Conservation (phyloP, 192 early-diverging fungal genomes). For the Coemansia sp. region DNA sequence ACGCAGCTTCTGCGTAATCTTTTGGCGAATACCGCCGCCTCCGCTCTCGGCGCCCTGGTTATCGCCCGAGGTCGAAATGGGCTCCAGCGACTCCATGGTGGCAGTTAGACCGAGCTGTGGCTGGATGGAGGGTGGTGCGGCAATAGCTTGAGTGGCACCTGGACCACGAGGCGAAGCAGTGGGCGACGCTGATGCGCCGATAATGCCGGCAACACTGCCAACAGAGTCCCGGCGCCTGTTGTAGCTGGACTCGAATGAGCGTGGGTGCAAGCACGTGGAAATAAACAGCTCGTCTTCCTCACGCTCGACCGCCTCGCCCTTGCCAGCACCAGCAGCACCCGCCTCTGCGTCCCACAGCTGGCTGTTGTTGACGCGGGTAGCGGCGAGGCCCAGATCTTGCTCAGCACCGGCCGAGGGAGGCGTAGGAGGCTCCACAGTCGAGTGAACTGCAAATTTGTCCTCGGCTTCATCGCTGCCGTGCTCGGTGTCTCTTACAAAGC, state of each 20-base stretch:
- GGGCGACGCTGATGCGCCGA: not conserved
- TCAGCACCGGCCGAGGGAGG: slow-evolving; percentile 19
- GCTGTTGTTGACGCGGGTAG: slow-evolving; percentile 14
- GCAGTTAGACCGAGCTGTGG: slow-evolving; percentile 7
- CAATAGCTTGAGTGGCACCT: slow-evolving; percentile 5
- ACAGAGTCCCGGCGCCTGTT: slow-evolving; percentile 10
- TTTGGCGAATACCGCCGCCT: slow-evolving; percentile 22
- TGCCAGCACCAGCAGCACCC: not conserved
- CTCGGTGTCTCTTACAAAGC: slow-evolving; percentile 33
- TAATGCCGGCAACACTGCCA: not conserved
- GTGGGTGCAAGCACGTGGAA: slow-evolving; percentile 13
- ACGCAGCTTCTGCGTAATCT: slow-evolving; percentile 37
- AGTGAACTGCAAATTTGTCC: too few relatives aligned
- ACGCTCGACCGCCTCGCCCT: slow-evolving; percentile 26
- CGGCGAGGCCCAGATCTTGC: slow-evolving; percentile 7
- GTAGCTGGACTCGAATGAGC: not conserved
- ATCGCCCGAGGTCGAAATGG: not conserved
- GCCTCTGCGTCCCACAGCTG: not conserved
- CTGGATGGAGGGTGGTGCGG: slow-evolving; percentile 12
- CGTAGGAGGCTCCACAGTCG: slow-evolving; percentile 19
- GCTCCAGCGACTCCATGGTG: not conserved
- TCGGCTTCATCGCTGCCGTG: slow-evolving; percentile 18
- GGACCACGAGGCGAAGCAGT: slow-evolving; percentile 4
- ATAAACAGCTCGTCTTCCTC: slow-evolving; percentile 34
- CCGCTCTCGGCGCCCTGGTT: not conserved